Conservation (phyloP, 164 flowering plant genomes). For the Nelumbo lutea region DNA sequence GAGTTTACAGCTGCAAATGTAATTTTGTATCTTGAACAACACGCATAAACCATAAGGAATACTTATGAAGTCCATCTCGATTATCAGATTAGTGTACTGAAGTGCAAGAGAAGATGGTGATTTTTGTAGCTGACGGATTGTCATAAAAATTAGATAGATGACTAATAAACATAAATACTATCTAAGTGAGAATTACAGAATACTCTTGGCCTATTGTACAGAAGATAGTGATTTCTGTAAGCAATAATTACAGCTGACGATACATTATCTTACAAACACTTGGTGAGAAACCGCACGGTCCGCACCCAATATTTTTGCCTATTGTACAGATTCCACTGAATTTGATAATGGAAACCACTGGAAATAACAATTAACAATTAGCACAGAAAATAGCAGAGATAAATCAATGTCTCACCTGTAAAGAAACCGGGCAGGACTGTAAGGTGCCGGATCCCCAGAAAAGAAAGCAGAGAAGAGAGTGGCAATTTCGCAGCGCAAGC, state of each 20-base stretch:
- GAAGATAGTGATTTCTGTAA: too few relatives aligned
- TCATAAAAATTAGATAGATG: background rate
- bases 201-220: too few relatives aligned
- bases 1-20: background rate
- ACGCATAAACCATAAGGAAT: background rate
- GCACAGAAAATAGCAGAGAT: background rate
- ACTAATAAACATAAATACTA: background rate
- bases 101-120: background rate
- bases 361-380: background rate
- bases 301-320: too few relatives aligned
- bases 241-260: too few relatives aligned
- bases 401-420: conserved; percentile 41
- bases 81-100: background rate
- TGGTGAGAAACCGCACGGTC: too few relatives aligned
- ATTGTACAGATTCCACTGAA: background rate
- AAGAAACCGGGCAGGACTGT: conserved; percentile 58
- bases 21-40: background rate
- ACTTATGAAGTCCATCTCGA: background rate
- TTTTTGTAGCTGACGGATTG: background rate
- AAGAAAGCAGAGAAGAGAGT: conserved; percentile 41
- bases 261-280: too few relatives aligned
- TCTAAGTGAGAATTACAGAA: background rate
- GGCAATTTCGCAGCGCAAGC: conserved; percentile 54
- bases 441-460: conserved; percentile 57
- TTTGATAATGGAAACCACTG: background rate